Conservation (phyloP, 1,139 yeast genomes). For the Pichia sp. region DNA sequence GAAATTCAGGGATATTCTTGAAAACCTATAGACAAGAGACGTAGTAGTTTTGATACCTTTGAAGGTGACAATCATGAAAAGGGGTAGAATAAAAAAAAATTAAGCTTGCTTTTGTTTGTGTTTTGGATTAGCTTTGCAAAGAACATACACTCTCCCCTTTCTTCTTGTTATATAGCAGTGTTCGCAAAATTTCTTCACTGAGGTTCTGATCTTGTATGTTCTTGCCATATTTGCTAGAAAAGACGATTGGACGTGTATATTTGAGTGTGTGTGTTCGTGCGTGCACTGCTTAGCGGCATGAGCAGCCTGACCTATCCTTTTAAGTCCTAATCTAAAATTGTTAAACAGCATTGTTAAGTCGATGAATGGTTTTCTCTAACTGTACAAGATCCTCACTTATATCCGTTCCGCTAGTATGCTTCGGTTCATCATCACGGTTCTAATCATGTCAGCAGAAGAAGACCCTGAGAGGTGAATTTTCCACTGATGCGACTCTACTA, state of each 20-base stretch:
- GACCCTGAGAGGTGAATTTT: not conserved
- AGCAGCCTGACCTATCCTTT: conserved; percentile 18
- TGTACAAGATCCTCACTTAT: too few relatives aligned
- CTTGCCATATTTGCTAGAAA: conserved; percentile 33
- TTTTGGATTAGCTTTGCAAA: conserved; percentile 87
- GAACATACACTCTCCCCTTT: conserved; percentile 89
- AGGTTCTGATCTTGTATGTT: conserved; percentile 69
- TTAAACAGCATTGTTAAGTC: conserved; percentile 19
- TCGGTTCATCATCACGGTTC: not conserved
- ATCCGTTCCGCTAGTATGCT: too few relatives aligned
- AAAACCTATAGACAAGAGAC: conserved; percentile 11
- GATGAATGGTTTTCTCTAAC: too few relatives aligned
- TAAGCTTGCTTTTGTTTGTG: conserved; percentile 97
- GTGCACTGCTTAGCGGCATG: conserved; percentile 15
- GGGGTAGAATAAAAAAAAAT: not conserved
- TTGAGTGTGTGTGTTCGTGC: conserved; percentile 14
- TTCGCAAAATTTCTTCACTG: conserved; percentile 87
- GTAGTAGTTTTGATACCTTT: not conserved
- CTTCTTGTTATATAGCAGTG: conserved; percentile 92
- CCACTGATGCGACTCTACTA: not conserved
- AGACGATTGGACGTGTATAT: conserved; percentile 16
- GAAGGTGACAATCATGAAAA: not conserved
- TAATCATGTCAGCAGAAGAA: not conserved
- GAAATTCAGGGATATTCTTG: not conserved
- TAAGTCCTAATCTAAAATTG: conserved; percentile 22